Conservation (phyloP, 495 filamentous ascomycete species). For the Annulohypoxylon bovei region DNA sequence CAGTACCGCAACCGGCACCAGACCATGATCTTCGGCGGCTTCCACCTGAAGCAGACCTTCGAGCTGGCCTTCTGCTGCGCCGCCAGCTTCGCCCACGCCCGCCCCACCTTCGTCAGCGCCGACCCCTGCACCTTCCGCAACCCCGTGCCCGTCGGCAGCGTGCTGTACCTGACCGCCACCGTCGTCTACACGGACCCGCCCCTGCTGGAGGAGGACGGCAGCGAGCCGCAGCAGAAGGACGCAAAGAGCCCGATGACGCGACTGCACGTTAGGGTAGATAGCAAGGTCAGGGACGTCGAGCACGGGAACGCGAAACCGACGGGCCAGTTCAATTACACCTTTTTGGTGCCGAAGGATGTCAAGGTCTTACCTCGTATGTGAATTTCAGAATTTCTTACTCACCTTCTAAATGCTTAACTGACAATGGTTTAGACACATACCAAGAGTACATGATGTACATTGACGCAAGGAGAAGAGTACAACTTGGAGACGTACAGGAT, state of each 20-base stretch:
- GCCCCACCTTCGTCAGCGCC: slow-evolving; percentile 80
- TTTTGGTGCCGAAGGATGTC: slow-evolving; percentile 76
- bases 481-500: slow-evolving; percentile 45
- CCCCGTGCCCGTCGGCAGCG: slow-evolving; percentile 83
- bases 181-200: slow-evolving; percentile 81
- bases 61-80: slow-evolving; percentile 90
- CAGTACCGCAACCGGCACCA: slow-evolving; percentile 86
- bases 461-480: slow-evolving; percentile 72
- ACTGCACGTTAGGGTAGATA: slow-evolving; percentile 80
- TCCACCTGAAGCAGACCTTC: slow-evolving; percentile 82
- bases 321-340: slow-evolving; percentile 88
- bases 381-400: neutral
- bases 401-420: neutral
- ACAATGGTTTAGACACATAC: slow-evolving; percentile 61
- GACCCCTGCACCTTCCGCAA: slow-evolving; percentile 87
- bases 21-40: slow-evolving; percentile 92
- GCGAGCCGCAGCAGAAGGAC: slow-evolving; percentile 48
- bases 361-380: slow-evolving; percentile 71
- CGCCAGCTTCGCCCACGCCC: slow-evolving; percentile 77
- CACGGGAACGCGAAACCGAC: slow-evolving; percentile 79
- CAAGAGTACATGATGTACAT: slow-evolving; percentile 83
- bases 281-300: slow-evolving; percentile 80
- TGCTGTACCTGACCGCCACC: slow-evolving; percentile 80
- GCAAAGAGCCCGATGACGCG: slow-evolving; percentile 58
- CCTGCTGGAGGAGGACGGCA: slow-evolving; percentile 53